phyloP scores from a whole-genome alignment of 441 rosid species.

The Aleurites moluccanus region DNA sequence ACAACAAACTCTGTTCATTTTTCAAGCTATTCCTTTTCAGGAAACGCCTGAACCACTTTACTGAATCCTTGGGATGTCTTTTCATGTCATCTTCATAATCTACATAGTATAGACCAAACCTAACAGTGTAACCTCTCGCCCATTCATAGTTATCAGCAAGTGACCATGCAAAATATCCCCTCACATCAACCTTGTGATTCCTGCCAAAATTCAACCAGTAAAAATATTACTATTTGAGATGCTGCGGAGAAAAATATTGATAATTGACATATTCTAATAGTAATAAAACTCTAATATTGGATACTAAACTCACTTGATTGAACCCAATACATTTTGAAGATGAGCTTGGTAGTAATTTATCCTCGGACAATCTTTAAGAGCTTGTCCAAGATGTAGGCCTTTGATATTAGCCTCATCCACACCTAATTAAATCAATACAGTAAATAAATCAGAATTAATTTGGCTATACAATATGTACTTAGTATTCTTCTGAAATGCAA shows the following conservation, averaged over 20 bases:
- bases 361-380: neutral
- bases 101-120: conserved; percentile 31
- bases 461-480: too few relatives aligned
- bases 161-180: conserved; percentile 33
- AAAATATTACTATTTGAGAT: too few relatives aligned
- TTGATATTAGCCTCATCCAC: neutral
- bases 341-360: neutral
- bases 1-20: too few relatives aligned
- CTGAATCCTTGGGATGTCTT: conserved; percentile 32
- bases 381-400: neutral
- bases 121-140: conserved; percentile 26
- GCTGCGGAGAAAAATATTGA: too few relatives aligned
- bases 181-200: conserved; percentile 19
- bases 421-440: neutral
- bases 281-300: neutral
- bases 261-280: too few relatives aligned
- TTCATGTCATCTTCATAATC: conserved; percentile 27
- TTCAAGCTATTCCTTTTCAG: neutral
- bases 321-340: neutral
- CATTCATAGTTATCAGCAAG: conserved; percentile 33
- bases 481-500: too few relatives aligned
- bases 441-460: neutral
- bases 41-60: conserved; percentile 26
- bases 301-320: neutral
- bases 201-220: neutral